phyloP scores from a whole-genome alignment of 306 rosid species.

The Carpinus viminea region DNA sequence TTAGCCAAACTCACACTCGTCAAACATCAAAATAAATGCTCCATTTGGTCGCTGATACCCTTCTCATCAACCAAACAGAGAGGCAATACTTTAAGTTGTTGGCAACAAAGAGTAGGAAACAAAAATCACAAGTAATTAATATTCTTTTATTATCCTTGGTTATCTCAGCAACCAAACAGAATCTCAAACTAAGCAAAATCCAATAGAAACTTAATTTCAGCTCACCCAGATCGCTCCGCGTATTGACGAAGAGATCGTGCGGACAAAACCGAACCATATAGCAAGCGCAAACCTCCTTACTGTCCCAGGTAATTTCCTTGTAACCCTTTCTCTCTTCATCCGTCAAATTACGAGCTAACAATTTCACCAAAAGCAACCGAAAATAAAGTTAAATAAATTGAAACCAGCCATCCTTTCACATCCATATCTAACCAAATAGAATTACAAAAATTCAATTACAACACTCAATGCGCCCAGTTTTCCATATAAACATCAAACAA shows the following conservation, averaged over 20 bases:
- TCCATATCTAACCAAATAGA: neutral
- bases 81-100: neutral
- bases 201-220: constrained; percentile 1
- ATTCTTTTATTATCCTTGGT: neutral
- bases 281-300: constrained; percentile 87
- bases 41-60: neutral
- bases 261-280: constrained; percentile 99
- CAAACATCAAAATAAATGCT: constrained; percentile 9
- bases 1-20: constrained; percentile 8
- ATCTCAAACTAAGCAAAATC: neutral
- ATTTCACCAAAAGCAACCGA: constrained; percentile 18
- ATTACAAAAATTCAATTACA: neutral
- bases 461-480: neutral
- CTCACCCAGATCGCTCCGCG: constrained; percentile 96
- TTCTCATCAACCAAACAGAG: neutral
- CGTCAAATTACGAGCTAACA: constrained; percentile 84
- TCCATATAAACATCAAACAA: neutral
- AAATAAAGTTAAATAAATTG: neutral
- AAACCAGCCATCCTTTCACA: neutral
- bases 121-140: neutral
- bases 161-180: constrained; percentile 8
- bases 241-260: constrained; percentile 94
- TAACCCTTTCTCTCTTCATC: constrained; percentile 87
- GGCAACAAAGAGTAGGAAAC: neutral
- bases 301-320: constrained; percentile 89